phyloP scores from a whole-genome alignment of 139 green algal genomes.

The Asterochloris sp. region DNA sequence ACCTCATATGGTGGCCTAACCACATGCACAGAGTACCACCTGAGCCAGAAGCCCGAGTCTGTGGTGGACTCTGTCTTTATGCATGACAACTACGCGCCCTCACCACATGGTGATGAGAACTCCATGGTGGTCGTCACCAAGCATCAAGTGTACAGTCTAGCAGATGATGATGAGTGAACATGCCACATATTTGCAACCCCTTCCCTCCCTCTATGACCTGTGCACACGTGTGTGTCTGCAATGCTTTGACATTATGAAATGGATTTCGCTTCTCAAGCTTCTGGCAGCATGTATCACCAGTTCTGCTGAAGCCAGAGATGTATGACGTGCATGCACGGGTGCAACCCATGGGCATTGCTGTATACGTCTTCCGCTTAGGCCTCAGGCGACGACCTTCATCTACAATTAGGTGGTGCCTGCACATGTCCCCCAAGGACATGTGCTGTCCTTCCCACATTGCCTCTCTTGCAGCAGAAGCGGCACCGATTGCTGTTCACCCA shows the following conservation, averaged over 20 bases:
- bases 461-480: no score
- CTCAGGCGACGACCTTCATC: conserved; percentile 69
- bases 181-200: not conserved
- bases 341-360: conserved; percentile 88
- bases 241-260: not conserved
- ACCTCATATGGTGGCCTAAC: conserved; percentile 73
- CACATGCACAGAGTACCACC: conserved; percentile 76
- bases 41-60: conserved; percentile 57
- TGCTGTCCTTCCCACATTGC: no score
- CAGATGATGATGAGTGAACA: conserved; percentile 23
- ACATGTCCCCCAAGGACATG: no score
- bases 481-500: no score
- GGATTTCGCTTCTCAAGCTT: not conserved
- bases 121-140: conserved; percentile 57
- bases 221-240: not conserved
- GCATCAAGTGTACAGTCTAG: conserved; percentile 33
- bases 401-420: no score
- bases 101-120: conserved; percentile 9
- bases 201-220: not conserved
- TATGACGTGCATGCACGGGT: conserved; percentile 91
- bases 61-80: conserved; percentile 42
- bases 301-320: conserved; percentile 74
- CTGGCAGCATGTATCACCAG: not conserved
- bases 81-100: conserved; percentile 55
- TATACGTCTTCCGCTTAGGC: conserved; percentile 77